These are phyloP conservation scores for Naganishia antarctica DNA, from an alignment of 768 basidiomycete species.

Conservation along the genomic window DNA sequence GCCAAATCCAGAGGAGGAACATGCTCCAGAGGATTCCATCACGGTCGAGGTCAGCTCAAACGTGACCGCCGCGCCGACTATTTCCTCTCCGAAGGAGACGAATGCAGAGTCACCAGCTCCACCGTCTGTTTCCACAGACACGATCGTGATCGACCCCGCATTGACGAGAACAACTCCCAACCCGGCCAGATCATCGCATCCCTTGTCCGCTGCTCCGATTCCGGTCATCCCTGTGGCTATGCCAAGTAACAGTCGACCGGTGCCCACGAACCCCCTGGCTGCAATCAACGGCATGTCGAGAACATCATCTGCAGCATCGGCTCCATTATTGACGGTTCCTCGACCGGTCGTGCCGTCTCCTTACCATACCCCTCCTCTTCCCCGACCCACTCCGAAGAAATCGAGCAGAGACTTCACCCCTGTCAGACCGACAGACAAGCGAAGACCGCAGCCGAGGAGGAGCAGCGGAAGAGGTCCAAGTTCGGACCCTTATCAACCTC, in stretches of 20 bases:
- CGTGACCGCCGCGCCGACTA: too few species aligned
- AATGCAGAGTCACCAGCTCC: too few species aligned
- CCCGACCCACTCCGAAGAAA: neutral
- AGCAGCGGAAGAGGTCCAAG: neutral
- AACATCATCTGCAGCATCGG: too few species aligned
- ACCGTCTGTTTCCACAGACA: too few species aligned
- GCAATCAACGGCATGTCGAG: neutral
- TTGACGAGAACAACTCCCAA: neutral
- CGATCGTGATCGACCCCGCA: neutral
- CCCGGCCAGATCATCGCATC: neutral
- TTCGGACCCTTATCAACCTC: neutral
- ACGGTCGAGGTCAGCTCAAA: neutral
- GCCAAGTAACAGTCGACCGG: conserved; percentile 8
- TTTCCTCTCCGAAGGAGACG: too few species aligned
- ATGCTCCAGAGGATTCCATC: neutral
- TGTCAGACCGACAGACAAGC: neutral
- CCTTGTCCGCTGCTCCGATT: neutral
- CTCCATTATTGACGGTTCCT: neutral
- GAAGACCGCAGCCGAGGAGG: neutral
- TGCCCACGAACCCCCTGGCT: neutral
- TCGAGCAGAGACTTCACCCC: neutral
- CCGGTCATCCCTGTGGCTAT: neutral
- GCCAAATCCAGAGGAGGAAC: too few species aligned
- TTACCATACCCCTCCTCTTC: neutral
- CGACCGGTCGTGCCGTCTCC: neutral